Evolutionary conservation across 1,139 yeast species (phyloP), one percentile per base, ranked within the genome.

Genomic region (Blastobotrys arbuscula): DNA sequence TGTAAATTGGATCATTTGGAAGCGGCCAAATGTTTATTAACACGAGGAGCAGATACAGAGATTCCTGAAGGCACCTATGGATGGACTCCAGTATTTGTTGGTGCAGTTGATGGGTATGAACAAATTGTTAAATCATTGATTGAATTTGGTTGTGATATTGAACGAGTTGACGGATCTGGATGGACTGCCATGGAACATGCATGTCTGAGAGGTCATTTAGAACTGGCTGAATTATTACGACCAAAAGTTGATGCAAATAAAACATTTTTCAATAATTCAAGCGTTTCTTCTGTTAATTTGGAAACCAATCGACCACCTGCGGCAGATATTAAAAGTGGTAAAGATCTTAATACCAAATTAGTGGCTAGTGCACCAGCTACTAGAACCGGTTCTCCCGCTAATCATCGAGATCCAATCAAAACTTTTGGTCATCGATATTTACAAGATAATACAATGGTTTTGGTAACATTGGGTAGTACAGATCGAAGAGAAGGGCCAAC

Each of bases 161-260:
- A 78, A 45, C 68, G 74, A 43, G 76, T 77, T 19, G 98, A 92
- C 67, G 84, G 79, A 47, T 84, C 95, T 39, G 97, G 97, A 0
- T 92, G 97, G 97, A 81, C 90, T 21, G 96, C 97, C 8, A 82
- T 88, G 81, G 98, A 92, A 61, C 97, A 92, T 66, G 97, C 97
- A 0, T 83, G 88, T 50, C 72, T 92, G 45, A 76, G 97, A 59
- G 98, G 98, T 9, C 96, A 89, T 65, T 70, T 90, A 53, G 75
- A 72, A 1, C 78, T 87, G 23, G 82, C 95, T 1, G 79, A 79
- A 47, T 59, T 79, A 58, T 69, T 88, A 50, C 70, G 69, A 48
- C 86, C 87, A 35, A 51, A 59, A 45, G 59, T 65, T 48, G 50
- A 45, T 2, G 28, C 39, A 6, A 41, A 31, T 21, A 34, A 46